Base-by-base conservation (phyloP, 2,329 filamentous ascomycete species). In the Cephalotrichum gorgonifer region DNA sequence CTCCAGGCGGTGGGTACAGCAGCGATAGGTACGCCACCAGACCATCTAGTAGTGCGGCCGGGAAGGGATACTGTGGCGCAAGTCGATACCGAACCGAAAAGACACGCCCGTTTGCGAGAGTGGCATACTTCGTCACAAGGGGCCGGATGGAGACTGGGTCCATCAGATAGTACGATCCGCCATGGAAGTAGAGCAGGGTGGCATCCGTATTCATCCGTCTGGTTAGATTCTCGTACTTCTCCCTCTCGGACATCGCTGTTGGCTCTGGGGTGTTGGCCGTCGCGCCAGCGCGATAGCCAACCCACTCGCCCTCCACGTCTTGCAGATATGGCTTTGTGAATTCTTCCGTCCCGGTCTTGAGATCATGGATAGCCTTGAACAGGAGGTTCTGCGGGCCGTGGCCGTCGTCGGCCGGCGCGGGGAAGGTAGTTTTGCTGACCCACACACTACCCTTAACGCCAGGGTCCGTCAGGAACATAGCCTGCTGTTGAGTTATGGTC, bases 11-110 rank as follows among this genome's bases (percentile, higher is more conserved):
- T 12, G 87, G 87, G 56, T 87, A 83, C 1, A 93, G 70, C 6
- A 90, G 71, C 1, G 76, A 78, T 30, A 93, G 71, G 58, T 91
- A 91, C 0, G 84, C 79, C 27, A 83, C 71, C 9, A 91, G 65
- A 2, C 78, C 83, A 58, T 93, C 87, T 42, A 91, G 67, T 6
- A 93, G 64, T 2, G 85, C 84, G 0, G 83, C 72, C 0, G 87
- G 87, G 59, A 93, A 93, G 0, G 85, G 78, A 51, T 82, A 66
- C 60, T 88, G 83, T 0, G 87, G 87, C 12, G 85, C 78, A 2
- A 93, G 73, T 6, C 87, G 74, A 63, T 91, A 91, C 3, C 85
- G 75, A 4, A 90, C 80, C 26, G 76, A 82, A 64, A 86, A 85
- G 35, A 80, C 80, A 7, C 84, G 74, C 2, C 86, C 85, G 25